These are phyloP conservation scores for Phytopythium boreale DNA, from an alignment of 352 stramenopile genomes.

Conservation along the genomic window DNA sequence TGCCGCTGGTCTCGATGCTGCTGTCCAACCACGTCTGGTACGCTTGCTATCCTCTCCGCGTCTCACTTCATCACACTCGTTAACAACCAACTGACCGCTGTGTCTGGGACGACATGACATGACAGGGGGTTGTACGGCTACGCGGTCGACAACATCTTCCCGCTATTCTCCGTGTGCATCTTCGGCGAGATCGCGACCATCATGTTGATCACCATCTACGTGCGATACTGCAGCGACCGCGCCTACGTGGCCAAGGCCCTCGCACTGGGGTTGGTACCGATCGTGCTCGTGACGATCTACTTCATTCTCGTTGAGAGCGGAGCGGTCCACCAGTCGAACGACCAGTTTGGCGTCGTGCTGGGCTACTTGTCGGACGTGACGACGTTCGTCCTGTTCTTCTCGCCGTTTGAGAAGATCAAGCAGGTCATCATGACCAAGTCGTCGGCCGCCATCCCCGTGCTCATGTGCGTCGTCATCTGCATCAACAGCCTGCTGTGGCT, in stretches of 20 bases:
- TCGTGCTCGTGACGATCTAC: constrained; percentile 15
- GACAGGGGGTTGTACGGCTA: constrained; percentile 24
- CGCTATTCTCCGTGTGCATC: constrained; percentile 10
- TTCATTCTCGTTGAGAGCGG: constrained; percentile 4
- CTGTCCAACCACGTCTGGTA: constrained; percentile 28
- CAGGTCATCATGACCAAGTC: constrained; percentile 26
- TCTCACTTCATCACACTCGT: too few relatives aligned
- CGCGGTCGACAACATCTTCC: constrained; percentile 14
- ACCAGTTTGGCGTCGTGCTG: constrained; percentile 17
- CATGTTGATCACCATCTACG: constrained; percentile 17
- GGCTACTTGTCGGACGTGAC: constrained; percentile 14
- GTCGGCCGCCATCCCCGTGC: constrained; percentile 38
- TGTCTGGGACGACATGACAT: constrained; percentile 1
- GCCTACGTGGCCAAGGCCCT: constrained; percentile 14
- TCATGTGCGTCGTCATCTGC: constrained; percentile 38
- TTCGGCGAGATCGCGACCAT: constrained; percentile 10
- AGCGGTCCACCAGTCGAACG: constrained; percentile 7
- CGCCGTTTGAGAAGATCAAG: constrained; percentile 29
- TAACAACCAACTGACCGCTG: not conserved
- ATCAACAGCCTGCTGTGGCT: constrained; percentile 59
- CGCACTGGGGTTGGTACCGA: constrained; percentile 7
- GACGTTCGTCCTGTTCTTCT: constrained; percentile 24
- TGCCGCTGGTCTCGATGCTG: constrained; percentile 25
- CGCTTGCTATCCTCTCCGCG: too few relatives aligned
- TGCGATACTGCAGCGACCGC: constrained; percentile 16